Evolutionary conservation across 176 grass and related monocot species (phyloP).

Genomic region (Canna indica): DNA sequence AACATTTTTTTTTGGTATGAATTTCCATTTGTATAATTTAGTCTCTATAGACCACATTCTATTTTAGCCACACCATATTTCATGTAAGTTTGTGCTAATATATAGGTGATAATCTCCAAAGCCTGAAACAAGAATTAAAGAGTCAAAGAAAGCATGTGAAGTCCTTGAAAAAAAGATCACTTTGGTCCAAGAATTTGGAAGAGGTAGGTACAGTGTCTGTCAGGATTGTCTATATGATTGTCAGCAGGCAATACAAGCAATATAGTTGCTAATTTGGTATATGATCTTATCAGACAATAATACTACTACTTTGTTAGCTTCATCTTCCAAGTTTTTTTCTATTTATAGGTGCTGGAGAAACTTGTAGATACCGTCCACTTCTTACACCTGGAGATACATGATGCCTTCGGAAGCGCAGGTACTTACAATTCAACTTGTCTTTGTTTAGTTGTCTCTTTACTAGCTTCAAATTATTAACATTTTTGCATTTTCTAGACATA

Average conservation of each 20-base stretch:
- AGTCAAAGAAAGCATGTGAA: conserved; percentile 85
- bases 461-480: background rate
- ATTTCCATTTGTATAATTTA: too few species aligned
- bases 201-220: conserved; percentile 61
- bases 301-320: too few species aligned
- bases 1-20: too few species aligned
- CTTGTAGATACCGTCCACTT: conserved; percentile 93
- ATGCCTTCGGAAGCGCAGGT: conserved; percentile 67
- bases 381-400: conserved; percentile 83
- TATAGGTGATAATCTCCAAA: conserved; percentile 72
- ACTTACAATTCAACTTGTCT: conserved; percentile 22
- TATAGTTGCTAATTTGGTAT: background rate
- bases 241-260: background rate
- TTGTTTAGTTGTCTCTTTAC: conserved; percentile 8
- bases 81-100: conserved; percentile 22
- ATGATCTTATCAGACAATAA: background rate
- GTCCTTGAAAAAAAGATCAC: conserved; percentile 72
- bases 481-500: background rate
- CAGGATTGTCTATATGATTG: conserved; percentile 15
- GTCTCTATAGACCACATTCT: background rate
- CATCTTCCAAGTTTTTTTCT: background rate
- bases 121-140: conserved; percentile 86
- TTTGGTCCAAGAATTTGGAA: conserved; percentile 93
- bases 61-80: background rate
- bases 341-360: conserved; percentile 80